Base-by-base conservation (phyloP, 2,329 filamentous ascomycete species). In the Xylaria sp. region DNA sequence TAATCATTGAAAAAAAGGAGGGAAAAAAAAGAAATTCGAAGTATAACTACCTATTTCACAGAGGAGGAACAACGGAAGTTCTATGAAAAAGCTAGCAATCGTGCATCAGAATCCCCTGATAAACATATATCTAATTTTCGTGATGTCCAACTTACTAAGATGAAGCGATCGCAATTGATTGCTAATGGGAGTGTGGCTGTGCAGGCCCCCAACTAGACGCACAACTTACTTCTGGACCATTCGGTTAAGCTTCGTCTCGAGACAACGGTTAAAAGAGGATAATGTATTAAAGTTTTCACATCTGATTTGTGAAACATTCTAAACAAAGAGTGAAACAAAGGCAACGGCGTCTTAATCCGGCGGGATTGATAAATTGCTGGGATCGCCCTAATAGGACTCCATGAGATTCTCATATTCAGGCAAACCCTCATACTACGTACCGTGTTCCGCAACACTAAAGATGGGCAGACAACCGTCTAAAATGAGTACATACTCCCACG, bases 271-370 rank as follows among this genome's bases (percentile, higher is more conserved):
- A n/a, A 20, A 36, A n/a, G n/a, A n/a, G 31, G 38, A 5, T n/a
- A 6, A 13, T 25, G 33, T 15, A 9, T 5, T 4, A 50, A 50
- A 50, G 10, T 10, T n/a, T n/a, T n/a, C 33, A 36, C 33, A 9
- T 36, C 7, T 36, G 13, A 29, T 13, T 45, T 56, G 13, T 22
- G 33, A 42, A 44, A 33, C n/a, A 42, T 49, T 6, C 13, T 3
- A 13, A 20, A 60, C 56, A 54, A 55, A 61, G 49, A 11, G 53
- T 22, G 25, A 31, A 39, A 47, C 55, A 59, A 60, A 60, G 62
- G 44, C 33, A 6, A n/a, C 25, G 10, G 22, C 25, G 27, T 36
- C 56, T 20, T 20, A 20, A 42, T 50, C 50, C 33, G 33, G n/a
- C 27, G n/a, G 27, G 15, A 5, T 45, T 50, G 13, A 9, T 31